phyloP scores from a whole-genome alignment of 2,329 filamentous ascomycete species.

The Talaromyces sp. region DNA sequence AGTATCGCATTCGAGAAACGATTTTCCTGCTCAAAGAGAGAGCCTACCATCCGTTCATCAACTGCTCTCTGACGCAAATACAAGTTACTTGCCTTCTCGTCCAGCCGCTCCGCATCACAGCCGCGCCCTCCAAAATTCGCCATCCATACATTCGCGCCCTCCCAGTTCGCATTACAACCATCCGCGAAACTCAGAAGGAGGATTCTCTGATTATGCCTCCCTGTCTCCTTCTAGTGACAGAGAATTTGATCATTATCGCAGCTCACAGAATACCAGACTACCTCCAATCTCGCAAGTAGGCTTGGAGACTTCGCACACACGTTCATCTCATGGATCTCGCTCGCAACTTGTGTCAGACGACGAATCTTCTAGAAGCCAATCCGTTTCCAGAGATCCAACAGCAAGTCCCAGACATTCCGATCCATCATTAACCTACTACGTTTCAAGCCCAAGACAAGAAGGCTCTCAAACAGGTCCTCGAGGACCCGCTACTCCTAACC shows the following conservation, averaged over 20 bases:
- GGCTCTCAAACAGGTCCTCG: conserved; percentile 21
- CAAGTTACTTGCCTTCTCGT: conserved; percentile 7
- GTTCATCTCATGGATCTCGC: background rate
- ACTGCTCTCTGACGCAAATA: conserved; percentile 25
- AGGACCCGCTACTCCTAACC: conserved; percentile 26
- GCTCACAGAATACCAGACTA: conserved; percentile 19
- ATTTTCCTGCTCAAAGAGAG: background rate
- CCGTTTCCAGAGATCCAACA: conserved; percentile 3
- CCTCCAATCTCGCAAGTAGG: conserved; percentile 34
- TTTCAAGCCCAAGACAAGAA: conserved; percentile 7
- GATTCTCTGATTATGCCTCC: background rate
- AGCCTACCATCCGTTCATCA: conserved; percentile 42
- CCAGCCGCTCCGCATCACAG: background rate
- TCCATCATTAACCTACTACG: background rate
- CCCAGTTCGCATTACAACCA: conserved; percentile 6
- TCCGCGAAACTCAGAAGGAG: background rate
- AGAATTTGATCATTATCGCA: conserved; percentile 1
- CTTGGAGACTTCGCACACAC: conserved; percentile 19
- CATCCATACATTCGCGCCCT: conserved; percentile 6
- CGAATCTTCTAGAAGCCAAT: conserved; percentile 6
- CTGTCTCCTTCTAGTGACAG: conserved; percentile 1
- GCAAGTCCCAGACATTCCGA: conserved; percentile 10
- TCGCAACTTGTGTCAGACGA: background rate
- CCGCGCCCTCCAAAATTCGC: conserved; percentile 10
- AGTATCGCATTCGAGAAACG: background rate